phyloP scores from a whole-genome alignment of 2,329 filamentous ascomycete genomes.

The Alternaria hordeiaustralica region DNA sequence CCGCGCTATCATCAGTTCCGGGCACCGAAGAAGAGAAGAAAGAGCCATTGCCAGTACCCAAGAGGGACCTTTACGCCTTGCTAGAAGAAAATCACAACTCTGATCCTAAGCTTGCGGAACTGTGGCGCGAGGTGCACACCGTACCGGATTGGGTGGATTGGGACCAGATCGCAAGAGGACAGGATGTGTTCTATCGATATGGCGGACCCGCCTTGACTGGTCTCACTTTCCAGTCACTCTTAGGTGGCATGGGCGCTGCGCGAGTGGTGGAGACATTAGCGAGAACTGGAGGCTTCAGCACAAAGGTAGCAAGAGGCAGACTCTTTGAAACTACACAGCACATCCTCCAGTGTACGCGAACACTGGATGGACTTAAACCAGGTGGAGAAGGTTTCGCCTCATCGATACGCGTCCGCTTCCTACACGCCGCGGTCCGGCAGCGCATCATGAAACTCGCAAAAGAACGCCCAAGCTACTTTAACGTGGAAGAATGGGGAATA shows the following conservation, averaged over 20 bases:
- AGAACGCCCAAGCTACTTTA: constrained; percentile 67
- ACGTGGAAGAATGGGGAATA: constrained; percentile 63
- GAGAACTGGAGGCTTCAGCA: constrained; percentile 75
- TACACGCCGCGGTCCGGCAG: constrained; percentile 71
- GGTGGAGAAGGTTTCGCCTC: constrained; percentile 70
- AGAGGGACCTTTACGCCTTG: constrained; percentile 68
- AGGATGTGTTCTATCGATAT: constrained; percentile 80
- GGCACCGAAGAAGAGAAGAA: constrained; percentile 41
- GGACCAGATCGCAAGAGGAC: constrained; percentile 75
- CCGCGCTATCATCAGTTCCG: constrained; percentile 30
- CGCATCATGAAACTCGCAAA: constrained; percentile 67
- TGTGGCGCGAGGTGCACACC: constrained; percentile 72
- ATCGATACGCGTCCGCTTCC: constrained; percentile 70
- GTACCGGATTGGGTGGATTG: constrained; percentile 80
- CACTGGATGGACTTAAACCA: constrained; percentile 69
- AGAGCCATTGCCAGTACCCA: constrained; percentile 40
- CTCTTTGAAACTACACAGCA: constrained; percentile 78
- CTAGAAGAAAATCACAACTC: constrained; percentile 64
- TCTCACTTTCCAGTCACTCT: constrained; percentile 68
- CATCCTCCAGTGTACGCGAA: constrained; percentile 72
- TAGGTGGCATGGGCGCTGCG: constrained; percentile 75
- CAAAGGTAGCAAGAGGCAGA: constrained; percentile 69
- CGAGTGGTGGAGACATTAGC: constrained; percentile 76
- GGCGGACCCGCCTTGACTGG: constrained; percentile 69
- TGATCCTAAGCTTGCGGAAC: constrained; percentile 61